Evolutionary conservation across 2,329 filamentous ascomycete genomes (phyloP).

Genomic region (Pseudofabraea citricarpa): DNA sequence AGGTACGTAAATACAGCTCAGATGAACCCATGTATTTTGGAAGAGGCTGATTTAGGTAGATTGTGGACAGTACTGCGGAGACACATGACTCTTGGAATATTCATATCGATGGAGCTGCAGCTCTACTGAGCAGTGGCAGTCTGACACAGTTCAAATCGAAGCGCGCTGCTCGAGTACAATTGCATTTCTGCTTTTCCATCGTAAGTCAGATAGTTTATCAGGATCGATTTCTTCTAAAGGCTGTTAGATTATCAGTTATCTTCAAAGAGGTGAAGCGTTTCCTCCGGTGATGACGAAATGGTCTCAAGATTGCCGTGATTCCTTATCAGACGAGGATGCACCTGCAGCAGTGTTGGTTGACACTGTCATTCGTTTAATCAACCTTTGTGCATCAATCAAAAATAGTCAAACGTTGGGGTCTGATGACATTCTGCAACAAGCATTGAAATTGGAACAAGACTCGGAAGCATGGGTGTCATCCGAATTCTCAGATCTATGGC

Average conservation of each 20-base stretch:
- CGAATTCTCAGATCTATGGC: conserved; percentile 16
- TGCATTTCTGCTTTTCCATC: conserved; percentile 15
- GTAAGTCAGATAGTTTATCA: conserved; percentile 5
- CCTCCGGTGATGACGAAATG: conserved; percentile 7
- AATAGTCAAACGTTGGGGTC: conserved; percentile 2
- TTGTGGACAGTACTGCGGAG: conserved; percentile 10
- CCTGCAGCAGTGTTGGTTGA: conserved; percentile 8
- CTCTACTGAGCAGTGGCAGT: conserved; percentile 13
- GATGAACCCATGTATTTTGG: background rate
- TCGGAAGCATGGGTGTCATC: conserved; percentile 15
- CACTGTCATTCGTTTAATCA: conserved; percentile 10
- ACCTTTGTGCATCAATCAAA: conserved; percentile 11
- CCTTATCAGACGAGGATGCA: conserved; percentile 2
- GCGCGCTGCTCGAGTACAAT: conserved; percentile 6
- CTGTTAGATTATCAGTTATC: conserved; percentile 13
- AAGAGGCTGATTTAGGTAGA: conserved; percentile 3
- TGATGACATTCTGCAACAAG: conserved; percentile 5
- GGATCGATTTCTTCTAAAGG: background rate
- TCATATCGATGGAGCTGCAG: conserved; percentile 17
- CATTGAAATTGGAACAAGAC: conserved; percentile 11
- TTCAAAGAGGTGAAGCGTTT: conserved; percentile 9
- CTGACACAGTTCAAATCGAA: background rate
- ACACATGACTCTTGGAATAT: conserved; percentile 8
- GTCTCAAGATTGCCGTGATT: conserved; percentile 2
- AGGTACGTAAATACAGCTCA: conserved; percentile 22